Evolutionary conservation across 768 basidiomycete genomes (phyloP).

Genomic region (Podaxis sp.): DNA sequence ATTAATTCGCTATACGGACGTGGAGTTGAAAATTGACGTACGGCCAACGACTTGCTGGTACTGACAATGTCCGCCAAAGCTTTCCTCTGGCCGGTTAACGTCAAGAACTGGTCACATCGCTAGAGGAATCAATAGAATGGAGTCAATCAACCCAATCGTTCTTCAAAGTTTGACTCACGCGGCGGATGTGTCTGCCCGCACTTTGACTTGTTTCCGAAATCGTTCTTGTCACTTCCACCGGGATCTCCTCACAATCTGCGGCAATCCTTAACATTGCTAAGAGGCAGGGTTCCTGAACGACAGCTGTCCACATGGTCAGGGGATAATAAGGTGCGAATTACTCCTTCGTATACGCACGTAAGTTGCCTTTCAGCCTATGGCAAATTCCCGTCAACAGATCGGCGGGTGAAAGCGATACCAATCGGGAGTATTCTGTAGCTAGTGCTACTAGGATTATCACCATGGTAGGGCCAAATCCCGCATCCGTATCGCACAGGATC

Average conservation of each 20-base stretch:
- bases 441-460: constrained; percentile 45
- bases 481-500: constrained; percentile 50
- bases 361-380: constrained; percentile 23
- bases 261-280: constrained; percentile 69
- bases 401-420: constrained; percentile 19
- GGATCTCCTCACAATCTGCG: constrained; percentile 52
- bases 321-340: not conserved
- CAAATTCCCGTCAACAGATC: constrained; percentile 18
- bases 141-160: constrained; percentile 13
- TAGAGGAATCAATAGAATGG: constrained; percentile 26
- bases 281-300: constrained; percentile 73
- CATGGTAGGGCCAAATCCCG: constrained; percentile 55
- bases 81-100: constrained; percentile 43
- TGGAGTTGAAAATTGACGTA: constrained; percentile 25
- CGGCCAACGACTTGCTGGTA: constrained; percentile 55
- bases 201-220: constrained; percentile 45
- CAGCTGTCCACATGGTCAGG: constrained; percentile 39
- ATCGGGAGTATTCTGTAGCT: constrained; percentile 19
- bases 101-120: constrained; percentile 73
- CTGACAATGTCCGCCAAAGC: constrained; percentile 47
- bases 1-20: not conserved
- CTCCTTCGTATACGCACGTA: constrained; percentile 14
- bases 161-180: not conserved
- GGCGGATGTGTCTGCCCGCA: constrained; percentile 54
- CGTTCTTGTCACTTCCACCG: constrained; percentile 39